Conservation (phyloP, 164 flowering plant genomes). For the Berberis thunbergii region DNA sequence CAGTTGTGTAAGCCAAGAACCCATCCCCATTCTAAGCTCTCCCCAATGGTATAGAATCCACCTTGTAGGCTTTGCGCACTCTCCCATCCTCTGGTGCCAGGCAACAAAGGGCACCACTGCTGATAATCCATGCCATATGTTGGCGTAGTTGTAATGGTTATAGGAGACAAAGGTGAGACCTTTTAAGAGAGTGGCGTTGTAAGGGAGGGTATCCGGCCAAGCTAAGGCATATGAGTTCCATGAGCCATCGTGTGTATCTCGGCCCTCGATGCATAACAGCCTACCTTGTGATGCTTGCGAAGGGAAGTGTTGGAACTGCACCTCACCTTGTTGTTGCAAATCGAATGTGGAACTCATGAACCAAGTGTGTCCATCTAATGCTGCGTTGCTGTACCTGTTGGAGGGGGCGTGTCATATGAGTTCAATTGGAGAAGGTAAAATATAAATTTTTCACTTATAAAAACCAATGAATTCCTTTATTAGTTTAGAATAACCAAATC, state of each 20-base stretch:
- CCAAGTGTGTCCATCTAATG: constrained; percentile 78
- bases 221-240: constrained; percentile 70
- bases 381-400: constrained; percentile 20
- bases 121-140: constrained; percentile 81
- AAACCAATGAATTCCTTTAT: too few relatives aligned
- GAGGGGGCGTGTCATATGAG: too few relatives aligned
- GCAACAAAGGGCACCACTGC: constrained; percentile 58
- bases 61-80: constrained; percentile 32
- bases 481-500: too few relatives aligned
- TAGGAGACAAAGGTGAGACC: constrained; percentile 67
- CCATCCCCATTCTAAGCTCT: constrained; percentile 48
- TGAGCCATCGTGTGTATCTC: constrained; percentile 53
- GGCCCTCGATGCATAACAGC: constrained; percentile 58
- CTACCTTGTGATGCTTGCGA: constrained; percentile 44
- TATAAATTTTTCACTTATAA: too few relatives aligned
- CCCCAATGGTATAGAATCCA: constrained; percentile 80
- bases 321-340: constrained; percentile 46
- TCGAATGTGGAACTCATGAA: constrained; percentile 82
- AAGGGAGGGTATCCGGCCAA: constrained; percentile 54
- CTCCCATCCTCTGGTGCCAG: constrained; percentile 43
- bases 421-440: too few relatives aligned
- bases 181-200: constrained; percentile 34
- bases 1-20: constrained; percentile 37
- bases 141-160: constrained; percentile 56
- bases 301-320: constrained; percentile 61